phyloP scores from a whole-genome alignment of 1,139 yeast species.

The Debaryomyces sp. region DNA sequence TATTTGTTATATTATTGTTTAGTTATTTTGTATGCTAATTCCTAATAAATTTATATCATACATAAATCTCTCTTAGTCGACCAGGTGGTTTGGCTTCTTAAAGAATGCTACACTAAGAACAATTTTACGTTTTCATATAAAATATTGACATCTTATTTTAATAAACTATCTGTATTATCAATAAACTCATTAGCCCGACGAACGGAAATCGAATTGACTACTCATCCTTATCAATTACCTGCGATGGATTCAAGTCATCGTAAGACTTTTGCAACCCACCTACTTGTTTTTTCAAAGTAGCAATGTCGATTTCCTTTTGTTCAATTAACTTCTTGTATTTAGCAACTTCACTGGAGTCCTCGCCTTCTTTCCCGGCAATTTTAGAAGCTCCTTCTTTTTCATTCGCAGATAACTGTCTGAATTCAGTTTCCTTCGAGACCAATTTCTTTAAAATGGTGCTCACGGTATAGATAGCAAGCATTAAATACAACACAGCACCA shows the following conservation, averaged over 20 bases:
- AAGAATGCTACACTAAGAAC: background rate
- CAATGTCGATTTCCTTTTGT: conserved; percentile 50
- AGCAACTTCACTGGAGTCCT: conserved; percentile 32
- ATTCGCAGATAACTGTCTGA: conserved; percentile 29
- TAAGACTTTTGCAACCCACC: conserved; percentile 55
- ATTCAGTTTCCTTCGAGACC: conserved; percentile 56
- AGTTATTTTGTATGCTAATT: background rate
- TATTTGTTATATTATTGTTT: background rate
- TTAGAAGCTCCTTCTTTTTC: conserved; percentile 15
- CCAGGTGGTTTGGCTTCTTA: background rate
- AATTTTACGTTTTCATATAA: background rate
- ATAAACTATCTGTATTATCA: background rate
- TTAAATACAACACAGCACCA: conserved; percentile 68
- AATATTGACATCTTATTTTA: background rate
- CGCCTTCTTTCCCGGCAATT: conserved; percentile 12
- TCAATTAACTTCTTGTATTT: conserved; percentile 46
- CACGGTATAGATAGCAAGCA: conserved; percentile 60
- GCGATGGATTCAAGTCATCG: conserved; percentile 39
- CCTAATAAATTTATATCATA: background rate
- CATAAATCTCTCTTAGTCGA: background rate
- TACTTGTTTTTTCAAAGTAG: conserved; percentile 55
- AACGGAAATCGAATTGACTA: background rate
- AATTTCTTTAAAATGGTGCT: conserved; percentile 57
- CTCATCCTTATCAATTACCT: conserved; percentile 13
- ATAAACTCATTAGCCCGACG: background rate